phyloP scores from a whole-genome alignment of 2,329 filamentous ascomycete species.

The Cordyceps cicadae region DNA sequence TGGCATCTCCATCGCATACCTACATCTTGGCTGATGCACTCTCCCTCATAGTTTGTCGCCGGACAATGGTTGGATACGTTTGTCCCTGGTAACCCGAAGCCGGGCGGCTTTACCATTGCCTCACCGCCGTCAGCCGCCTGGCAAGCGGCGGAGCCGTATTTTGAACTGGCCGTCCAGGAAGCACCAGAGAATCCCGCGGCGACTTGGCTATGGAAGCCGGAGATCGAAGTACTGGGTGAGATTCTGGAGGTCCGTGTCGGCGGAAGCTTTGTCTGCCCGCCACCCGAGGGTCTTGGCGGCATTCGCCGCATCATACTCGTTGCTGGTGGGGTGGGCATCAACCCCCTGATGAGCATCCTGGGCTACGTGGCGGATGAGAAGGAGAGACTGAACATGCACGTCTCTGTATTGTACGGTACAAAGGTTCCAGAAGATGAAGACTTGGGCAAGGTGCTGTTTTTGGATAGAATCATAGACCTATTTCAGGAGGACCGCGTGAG shows the following conservation, averaged over 20 bases:
- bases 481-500: slow-evolving; percentile 30
- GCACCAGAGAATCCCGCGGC: slow-evolving; percentile 65
- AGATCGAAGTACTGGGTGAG: slow-evolving; percentile 46
- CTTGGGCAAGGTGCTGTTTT: slow-evolving; percentile 38
- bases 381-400: slow-evolving; percentile 25
- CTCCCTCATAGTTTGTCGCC: slow-evolving; percentile 52
- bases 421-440: slow-evolving; percentile 25
- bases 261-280: slow-evolving; percentile 75
- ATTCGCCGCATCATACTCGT: slow-evolving; percentile 62
- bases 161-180: slow-evolving; percentile 72
- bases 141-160: slow-evolving; percentile 32
- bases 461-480: slow-evolving; percentile 36
- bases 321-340: slow-evolving; percentile 76
- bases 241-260: slow-evolving; percentile 63
- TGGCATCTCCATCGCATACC: background rate
- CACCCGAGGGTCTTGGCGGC: slow-evolving; percentile 36
- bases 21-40: background rate
- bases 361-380: slow-evolving; percentile 44
- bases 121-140: slow-evolving; percentile 56
- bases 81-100: slow-evolving; percentile 58
- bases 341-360: slow-evolving; percentile 70
- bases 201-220: slow-evolving; percentile 63
- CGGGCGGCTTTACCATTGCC: slow-evolving; percentile 84
- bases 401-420: slow-evolving; percentile 57
- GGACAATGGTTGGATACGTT: slow-evolving; percentile 87